phyloP scores from a whole-genome alignment of 257 asterid genomes.

The Capsicum baccatum region DNA sequence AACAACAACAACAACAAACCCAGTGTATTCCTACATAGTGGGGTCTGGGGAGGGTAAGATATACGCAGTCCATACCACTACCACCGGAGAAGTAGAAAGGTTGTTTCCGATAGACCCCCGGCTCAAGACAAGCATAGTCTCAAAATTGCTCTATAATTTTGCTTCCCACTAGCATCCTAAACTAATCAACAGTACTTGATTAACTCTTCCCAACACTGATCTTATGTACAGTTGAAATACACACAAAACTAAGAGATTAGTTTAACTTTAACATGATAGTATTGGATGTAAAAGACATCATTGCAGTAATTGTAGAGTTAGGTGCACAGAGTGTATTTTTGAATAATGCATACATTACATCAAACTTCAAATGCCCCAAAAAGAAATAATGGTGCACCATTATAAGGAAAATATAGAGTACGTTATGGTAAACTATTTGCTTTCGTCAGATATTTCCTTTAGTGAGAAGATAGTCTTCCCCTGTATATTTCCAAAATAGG shows the following conservation, averaged over 20 bases:
- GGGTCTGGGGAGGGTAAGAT: too few species aligned
- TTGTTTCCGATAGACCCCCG: too few species aligned
- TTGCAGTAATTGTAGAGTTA: neutral
- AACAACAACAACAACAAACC: too few species aligned
- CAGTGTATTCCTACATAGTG: too few species aligned
- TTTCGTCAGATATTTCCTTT: slow-evolving; percentile 6
- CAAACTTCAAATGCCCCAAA: neutral
- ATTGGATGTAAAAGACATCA: slow-evolving; percentile 5
- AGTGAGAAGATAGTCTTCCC: neutral
- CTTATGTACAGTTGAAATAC: slow-evolving; percentile 23
- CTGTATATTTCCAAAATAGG: neutral
- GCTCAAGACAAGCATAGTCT: neutral
- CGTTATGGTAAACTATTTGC: slow-evolving; percentile 16
- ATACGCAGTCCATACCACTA: too few species aligned
- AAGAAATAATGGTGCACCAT: neutral
- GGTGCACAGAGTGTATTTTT: neutral
- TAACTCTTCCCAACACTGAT: neutral
- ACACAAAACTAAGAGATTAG: neutral
- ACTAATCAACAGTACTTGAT: neutral
- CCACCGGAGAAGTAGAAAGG: too few species aligned
- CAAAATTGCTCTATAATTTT: neutral
- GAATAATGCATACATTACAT: neutral
- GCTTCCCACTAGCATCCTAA: neutral
- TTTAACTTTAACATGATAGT: neutral
- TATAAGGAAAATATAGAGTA: neutral